phyloP scores from a whole-genome alignment of 768 basidiomycete genomes.

The Kwoniella botswanensis region DNA sequence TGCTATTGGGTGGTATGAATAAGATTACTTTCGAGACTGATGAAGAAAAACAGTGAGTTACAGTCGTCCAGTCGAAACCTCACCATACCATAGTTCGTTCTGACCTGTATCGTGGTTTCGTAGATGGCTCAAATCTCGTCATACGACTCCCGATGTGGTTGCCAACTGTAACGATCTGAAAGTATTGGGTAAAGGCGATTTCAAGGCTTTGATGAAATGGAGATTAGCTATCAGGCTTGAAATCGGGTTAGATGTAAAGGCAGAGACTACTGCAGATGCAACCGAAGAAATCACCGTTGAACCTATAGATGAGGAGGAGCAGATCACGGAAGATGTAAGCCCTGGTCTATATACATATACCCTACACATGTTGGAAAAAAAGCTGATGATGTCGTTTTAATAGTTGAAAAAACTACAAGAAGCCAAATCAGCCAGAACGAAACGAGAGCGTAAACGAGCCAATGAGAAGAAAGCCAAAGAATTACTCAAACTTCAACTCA shows the following conservation, averaged over 20 bases:
- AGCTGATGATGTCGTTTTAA: neutral
- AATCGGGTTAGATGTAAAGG: constrained; percentile 82
- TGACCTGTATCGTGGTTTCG: neutral
- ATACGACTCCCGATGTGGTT: constrained; percentile 79
- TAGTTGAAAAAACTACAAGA: constrained; percentile 85
- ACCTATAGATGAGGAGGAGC: constrained; percentile 78
- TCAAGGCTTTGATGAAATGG: constrained; percentile 92
- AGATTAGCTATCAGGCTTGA: constrained; percentile 83
- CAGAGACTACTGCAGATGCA: constrained; percentile 72
- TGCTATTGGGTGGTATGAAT: constrained; percentile 72
- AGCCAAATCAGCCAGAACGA: constrained; percentile 70
- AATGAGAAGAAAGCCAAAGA: constrained; percentile 88
- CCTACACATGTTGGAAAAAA: too few relatives aligned
- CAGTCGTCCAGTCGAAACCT: neutral
- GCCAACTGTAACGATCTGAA: constrained; percentile 89
- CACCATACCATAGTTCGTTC: neutral
- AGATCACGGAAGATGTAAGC: constrained; percentile 84
- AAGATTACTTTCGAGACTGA: constrained; percentile 76
- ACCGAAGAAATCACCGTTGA: constrained; percentile 68
- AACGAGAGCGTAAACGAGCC: constrained; percentile 78
- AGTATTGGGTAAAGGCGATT: constrained; percentile 96
- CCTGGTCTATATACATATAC: neutral
- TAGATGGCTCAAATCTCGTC: constrained; percentile 74
- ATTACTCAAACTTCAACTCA: constrained; percentile 91
- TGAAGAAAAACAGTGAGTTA: constrained; percentile 78